phyloP scores from a whole-genome alignment of 2,329 filamentous ascomycete genomes.

The Stachybotrys echinatus region DNA sequence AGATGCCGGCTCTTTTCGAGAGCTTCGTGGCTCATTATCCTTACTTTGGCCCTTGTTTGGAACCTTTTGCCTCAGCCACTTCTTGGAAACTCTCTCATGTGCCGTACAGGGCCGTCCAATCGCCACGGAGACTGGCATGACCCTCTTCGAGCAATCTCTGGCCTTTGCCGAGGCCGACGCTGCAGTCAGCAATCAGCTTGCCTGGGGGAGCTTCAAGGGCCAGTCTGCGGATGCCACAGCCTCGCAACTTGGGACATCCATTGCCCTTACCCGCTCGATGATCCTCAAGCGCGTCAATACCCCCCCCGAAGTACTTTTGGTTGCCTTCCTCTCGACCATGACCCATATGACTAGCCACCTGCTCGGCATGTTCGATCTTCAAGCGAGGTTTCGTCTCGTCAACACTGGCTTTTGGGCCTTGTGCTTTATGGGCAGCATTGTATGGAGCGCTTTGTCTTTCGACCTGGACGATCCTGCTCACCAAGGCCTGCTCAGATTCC shows the following conservation, averaged over 20 bases:
- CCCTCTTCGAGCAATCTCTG: conserved; percentile 90
- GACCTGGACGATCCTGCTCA: conserved; percentile 53
- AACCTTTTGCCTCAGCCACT: conserved; percentile 69
- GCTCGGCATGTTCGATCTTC: conserved; percentile 73
- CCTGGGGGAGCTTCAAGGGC: conserved; percentile 58
- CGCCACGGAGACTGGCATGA: conserved; percentile 89
- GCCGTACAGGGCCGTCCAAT: conserved; percentile 78
- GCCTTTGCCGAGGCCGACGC: conserved; percentile 95
- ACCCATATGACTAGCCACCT: conserved; percentile 83
- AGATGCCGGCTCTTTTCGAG: conserved; percentile 40
- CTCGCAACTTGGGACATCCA: conserved; percentile 20
- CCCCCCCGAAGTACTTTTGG: conserved; percentile 79
- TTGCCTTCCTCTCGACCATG: conserved; percentile 82
- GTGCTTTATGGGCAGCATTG: conserved; percentile 81
- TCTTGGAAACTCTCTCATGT: conserved; percentile 82
- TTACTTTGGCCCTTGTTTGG: conserved; percentile 71
- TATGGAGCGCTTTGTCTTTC: conserved; percentile 66
- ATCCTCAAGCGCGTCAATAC: conserved; percentile 81
- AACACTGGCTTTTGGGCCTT: conserved; percentile 88
- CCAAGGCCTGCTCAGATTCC: conserved; percentile 75
- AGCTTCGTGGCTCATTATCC: conserved; percentile 72
- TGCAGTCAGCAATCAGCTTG: conserved; percentile 74
- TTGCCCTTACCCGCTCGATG: conserved; percentile 55
- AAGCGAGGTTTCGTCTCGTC: conserved; percentile 72
- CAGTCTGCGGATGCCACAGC: conserved; percentile 24